phyloP scores from a whole-genome alignment of 2,329 filamentous ascomycete genomes.

The Ascochyta rabiei region DNA sequence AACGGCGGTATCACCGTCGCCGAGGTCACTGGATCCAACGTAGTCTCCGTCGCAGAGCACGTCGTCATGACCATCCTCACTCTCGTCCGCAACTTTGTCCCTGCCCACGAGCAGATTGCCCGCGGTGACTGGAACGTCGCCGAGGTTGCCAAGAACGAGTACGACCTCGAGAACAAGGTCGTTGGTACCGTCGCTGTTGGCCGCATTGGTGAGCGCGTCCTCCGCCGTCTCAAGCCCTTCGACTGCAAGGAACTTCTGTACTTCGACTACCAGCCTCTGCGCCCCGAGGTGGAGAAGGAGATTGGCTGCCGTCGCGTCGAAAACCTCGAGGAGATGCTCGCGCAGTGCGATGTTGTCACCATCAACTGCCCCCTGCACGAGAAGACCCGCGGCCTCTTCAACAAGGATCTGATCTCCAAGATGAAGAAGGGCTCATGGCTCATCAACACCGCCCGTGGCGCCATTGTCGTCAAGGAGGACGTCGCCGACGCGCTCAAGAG shows the following conservation, averaged over 20 bases:
- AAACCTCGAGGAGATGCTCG: slow-evolving; percentile 87
- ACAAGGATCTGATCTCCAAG: slow-evolving; percentile 98
- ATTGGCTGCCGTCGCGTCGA: slow-evolving; percentile 93
- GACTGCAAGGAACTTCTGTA: slow-evolving; percentile 99
- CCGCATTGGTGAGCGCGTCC: slow-evolving; percentile 96
- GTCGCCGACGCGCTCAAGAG: slow-evolving; percentile 91
- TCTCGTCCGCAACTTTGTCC: slow-evolving; percentile 97
- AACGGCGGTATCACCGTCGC: slow-evolving; percentile 97
- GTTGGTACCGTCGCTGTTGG: slow-evolving; percentile 97
- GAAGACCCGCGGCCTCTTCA: slow-evolving; percentile 95
- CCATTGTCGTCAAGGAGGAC: slow-evolving; percentile 99
- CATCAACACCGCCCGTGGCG: slow-evolving; percentile 97
- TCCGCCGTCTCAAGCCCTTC: slow-evolving; percentile 93
- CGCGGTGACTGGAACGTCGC: slow-evolving; percentile 94
- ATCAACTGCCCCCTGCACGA: slow-evolving; percentile 99
- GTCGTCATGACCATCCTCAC: slow-evolving; percentile 98
- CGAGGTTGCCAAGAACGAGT: slow-evolving; percentile 96
- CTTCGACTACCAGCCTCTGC: slow-evolving; percentile 98
- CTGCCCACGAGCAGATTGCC: slow-evolving; percentile 92
- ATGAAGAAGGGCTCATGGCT: slow-evolving; percentile 99
- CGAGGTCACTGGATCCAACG: slow-evolving; percentile 97
- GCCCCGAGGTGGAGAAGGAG: slow-evolving; percentile 85
- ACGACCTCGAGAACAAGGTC: slow-evolving; percentile 94
- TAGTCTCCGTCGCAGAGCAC: slow-evolving; percentile 98
- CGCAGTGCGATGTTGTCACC: slow-evolving; percentile 95